Percentiles rank a stretch among this genome's conserved stretches.
Evolutionary conservation across 306 rosid genomes (phyloP).

Genomic region (Rubus idaeus): DNA sequence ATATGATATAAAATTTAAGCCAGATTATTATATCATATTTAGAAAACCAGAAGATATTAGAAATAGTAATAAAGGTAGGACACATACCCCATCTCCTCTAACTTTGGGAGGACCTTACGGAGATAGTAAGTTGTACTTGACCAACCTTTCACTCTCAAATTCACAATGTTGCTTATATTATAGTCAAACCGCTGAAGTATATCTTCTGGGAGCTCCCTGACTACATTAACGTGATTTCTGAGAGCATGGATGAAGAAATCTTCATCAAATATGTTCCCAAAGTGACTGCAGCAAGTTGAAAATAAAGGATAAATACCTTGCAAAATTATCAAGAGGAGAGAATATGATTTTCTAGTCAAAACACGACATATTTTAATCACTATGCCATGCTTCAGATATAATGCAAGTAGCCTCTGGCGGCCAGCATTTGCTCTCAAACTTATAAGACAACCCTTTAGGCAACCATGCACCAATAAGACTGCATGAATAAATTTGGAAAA

Average conservation of each 20-base stretch:
- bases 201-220: constrained; percentile 74
- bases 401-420: neutral
- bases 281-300: constrained; percentile 60
- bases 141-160: constrained; percentile 96
- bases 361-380: neutral
- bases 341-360: neutral
- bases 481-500: neutral
- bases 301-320: neutral
- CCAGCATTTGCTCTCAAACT: no score
- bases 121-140: constrained; percentile 83
- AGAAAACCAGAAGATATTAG: neutral
- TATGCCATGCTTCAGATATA: neutral
- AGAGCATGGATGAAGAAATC: constrained; percentile 75
- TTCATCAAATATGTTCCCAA: constrained; percentile 87
- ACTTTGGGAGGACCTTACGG: constrained; percentile 90
- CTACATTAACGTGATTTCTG: constrained; percentile 64
- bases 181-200: constrained; percentile 70
- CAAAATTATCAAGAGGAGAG: neutral
- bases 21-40: neutral
- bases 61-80: neutral
- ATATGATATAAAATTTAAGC: neutral
- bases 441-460: no score
- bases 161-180: constrained; percentile 88
- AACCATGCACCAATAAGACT: neutral
- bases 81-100: constrained; percentile 67